Base-by-base conservation (phyloP, 139 green algal genomes). In the Helicosporidium sp. region DNA sequence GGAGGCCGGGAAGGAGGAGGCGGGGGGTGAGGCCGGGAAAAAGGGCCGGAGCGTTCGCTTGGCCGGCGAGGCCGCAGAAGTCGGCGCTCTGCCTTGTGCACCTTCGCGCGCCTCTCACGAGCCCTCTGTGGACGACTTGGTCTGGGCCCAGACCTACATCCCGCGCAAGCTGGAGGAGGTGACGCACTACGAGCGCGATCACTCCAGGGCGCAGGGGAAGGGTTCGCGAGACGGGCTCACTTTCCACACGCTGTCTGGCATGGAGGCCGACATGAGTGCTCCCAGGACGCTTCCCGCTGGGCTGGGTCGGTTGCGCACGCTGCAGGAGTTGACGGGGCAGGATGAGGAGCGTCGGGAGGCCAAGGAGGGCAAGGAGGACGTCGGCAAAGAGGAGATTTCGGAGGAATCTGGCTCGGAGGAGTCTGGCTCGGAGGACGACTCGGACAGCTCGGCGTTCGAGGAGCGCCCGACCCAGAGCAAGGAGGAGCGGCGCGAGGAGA, bases 101-200 rank as follows among this genome's bases (percentile, higher is more conserved):
- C n/a, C n/a, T n/a, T n/a, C n/a, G n/a, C n/a, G n/a, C n/a, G n/a
- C n/a, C n/a, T n/a, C n/a, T n/a, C n/a, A n/a, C n/a, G 24, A 62
- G 49, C 0, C 48, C 47, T 5, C 60, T 76, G 58, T 69, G 19
- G 45, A 49, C 3, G 57, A 65, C 17, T 5, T 15, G 1, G 58
- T 74, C 24, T 74, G 66, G 69, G 3, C 67, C 34, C 76, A 94
- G 59, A 77, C 84, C 13, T 96, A 84, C 72, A 97, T 98, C 50
- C 89, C 89, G 3, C 71, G 73, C 24, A 65, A 68, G 41, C 64
- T 97, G 46, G 82, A 93, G 16, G 78, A 96, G 57, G 83, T 94
- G 25, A 47, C 48, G 6, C 42, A 93, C 51, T 84, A 81, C 53
- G 87, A 96, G 70, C 54, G 73, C 3, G 87, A 96, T 52, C 60